phyloP scores from a whole-genome alignment of 345 rosid species.

The Ceriops tagal region DNA sequence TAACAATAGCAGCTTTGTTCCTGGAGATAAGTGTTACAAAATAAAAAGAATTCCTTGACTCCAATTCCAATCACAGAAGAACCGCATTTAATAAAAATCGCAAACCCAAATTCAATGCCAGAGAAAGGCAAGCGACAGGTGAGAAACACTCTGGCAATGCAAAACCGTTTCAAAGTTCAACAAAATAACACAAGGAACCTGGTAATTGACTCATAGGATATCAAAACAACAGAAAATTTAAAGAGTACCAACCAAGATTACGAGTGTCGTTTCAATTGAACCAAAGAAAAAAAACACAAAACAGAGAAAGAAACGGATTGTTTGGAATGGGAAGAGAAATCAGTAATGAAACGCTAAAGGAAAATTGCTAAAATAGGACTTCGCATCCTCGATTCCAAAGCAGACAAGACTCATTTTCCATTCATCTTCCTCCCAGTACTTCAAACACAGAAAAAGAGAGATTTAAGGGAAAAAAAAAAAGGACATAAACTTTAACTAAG shows the following conservation, averaged over 20 bases:
- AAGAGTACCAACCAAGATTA: neutral
- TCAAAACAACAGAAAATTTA: neutral
- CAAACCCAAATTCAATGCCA: constrained; percentile 6
- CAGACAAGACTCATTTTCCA: neutral
- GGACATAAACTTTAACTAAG: neutral
- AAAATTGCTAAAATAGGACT: constrained; percentile 20
- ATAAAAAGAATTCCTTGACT: neutral
- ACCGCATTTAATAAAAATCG: neutral
- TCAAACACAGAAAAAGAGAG: too few species aligned
- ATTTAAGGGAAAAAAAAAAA: neutral
- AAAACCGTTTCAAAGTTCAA: constrained; percentile 9
- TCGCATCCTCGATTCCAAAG: constrained; percentile 11
- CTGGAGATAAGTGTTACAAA: constrained; percentile 39
- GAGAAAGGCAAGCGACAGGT: neutral
- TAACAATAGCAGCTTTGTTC: constrained; percentile 98
- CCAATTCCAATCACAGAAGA: constrained; percentile 1
- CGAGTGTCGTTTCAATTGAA: neutral
- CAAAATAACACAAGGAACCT: constrained; percentile 21
- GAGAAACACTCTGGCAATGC: neutral
- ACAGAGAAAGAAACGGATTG: neutral
- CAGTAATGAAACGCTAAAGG: constrained; percentile 1
- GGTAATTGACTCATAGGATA: constrained; percentile 43
- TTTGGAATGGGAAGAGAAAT: neutral
- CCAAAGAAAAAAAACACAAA: neutral
- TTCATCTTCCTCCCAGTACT: neutral